These are phyloP conservation scores for Cyberlindnera maclurae DNA, from an alignment of 805 yeast species.

Conservation along the genomic window DNA sequence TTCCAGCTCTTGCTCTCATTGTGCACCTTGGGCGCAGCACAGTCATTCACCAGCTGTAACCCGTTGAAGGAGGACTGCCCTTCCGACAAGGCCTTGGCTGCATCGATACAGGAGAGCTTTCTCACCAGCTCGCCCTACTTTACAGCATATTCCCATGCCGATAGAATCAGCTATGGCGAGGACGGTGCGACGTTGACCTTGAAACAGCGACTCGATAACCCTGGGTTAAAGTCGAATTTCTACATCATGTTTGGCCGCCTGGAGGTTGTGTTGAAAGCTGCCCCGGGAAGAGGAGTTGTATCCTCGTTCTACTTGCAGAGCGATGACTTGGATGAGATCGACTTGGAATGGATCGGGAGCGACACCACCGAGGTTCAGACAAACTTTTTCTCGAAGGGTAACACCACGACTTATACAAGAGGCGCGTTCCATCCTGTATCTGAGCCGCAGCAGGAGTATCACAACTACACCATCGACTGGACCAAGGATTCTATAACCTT, in stretches of 20 bases:
- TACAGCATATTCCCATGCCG: constrained; percentile 34
- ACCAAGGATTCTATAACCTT: constrained; percentile 55
- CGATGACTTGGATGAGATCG: constrained; percentile 87
- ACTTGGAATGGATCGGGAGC: constrained; percentile 81
- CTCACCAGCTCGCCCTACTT: constrained; percentile 37
- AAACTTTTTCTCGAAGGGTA: constrained; percentile 77
- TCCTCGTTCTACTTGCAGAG: constrained; percentile 75
- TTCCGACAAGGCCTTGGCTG: constrained; percentile 56
- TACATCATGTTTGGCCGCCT: constrained; percentile 87
- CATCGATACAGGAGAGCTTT: constrained; percentile 48
- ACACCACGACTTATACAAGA: constrained; percentile 69
- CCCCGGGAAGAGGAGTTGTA: constrained; percentile 71
- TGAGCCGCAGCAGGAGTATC: constrained; percentile 51
- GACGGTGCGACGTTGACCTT: constrained; percentile 62
- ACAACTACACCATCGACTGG: constrained; percentile 86
- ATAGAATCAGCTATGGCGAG: constrained; percentile 36
- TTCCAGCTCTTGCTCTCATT: too few species aligned
- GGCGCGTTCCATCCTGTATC: constrained; percentile 62
- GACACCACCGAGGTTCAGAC: constrained; percentile 70
- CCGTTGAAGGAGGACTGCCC: constrained; percentile 37
- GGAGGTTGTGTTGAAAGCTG: constrained; percentile 65
- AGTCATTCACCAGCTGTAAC: constrained; percentile 30
- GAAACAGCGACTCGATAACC: constrained; percentile 63
- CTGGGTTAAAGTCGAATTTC: constrained; percentile 68
- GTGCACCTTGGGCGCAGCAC: constrained; percentile 4